Evolutionary conservation across 805 yeast species (phyloP), one percentile per base, ranked within the genome.

Genomic region (Candida berthetii): DNA sequence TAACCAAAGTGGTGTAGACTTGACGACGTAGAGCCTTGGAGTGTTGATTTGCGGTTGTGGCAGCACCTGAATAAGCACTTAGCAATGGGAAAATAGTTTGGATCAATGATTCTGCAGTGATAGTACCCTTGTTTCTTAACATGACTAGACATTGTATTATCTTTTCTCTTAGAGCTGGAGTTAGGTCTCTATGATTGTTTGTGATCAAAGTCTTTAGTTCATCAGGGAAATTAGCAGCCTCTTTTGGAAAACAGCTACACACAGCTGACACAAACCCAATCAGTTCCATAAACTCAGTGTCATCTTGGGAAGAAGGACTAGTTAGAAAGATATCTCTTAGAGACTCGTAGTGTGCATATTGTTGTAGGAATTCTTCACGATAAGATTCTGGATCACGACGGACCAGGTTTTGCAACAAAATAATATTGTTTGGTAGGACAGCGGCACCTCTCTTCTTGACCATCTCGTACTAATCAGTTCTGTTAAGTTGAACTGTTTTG

Each of bases 301-400:
- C 74, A 27, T 76, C 76, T 40, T 76, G 76, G 24, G 79, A 75
- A 4, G 72, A 61, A 7, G 73, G 71, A 60, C 85, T 85, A 46
- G 82, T 66, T 60, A 88, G 67, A 56, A 85, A 87, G 44, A 93
- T 85, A 54, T 91, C 98, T 61, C 96, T 71, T 44, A 89, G 66
- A 3, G 98, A 85, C 58, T 84, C 89, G 63, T 93, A 93, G 61
- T 93, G 98, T 40, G 93, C 78, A 59, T 83, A 88, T 60, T 93
- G 99, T 54, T 89, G 93, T 32, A 84, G 62, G 62, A 93, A 93
- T 62, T 93, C 99, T 63, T 93, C 99, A 45, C 80, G 79, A 60
- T 93, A 93, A 0, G 98, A 90, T 52, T 77, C 85, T 2, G 99
- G 97, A 61, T 93, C 99, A 54, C 97, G 74, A 52, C 90, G 83